Conservation (phyloP, 768 basidiomycete genomes). For the Cystobasidium tubakii region DNA sequence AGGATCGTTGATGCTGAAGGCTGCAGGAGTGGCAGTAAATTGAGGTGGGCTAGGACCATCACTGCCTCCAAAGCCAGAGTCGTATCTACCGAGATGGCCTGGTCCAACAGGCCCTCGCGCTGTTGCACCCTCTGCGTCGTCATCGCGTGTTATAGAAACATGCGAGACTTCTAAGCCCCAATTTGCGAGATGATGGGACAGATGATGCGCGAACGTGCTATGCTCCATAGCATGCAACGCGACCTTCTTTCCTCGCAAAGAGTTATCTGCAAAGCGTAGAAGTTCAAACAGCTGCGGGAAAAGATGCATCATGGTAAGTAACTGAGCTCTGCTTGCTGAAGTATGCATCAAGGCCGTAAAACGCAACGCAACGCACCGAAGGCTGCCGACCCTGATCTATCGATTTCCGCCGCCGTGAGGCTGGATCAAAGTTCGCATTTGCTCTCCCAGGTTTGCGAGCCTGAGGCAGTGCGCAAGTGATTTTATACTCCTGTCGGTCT, state of each 20-base stretch:
- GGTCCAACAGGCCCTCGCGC: not conserved
- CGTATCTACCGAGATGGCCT: constrained; percentile 33
- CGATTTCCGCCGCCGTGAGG: not conserved
- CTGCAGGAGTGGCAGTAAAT: not conserved
- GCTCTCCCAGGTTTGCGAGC: not conserved
- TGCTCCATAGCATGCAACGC: constrained; percentile 77
- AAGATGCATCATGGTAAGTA: no score
- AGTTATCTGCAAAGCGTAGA: constrained; percentile 66
- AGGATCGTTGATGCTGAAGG: not conserved
- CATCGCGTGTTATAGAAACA: constrained; percentile 50
- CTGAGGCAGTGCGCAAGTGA: constrained; percentile 30
- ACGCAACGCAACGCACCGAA: not conserved
- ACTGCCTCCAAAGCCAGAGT: constrained; percentile 44
- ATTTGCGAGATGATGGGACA: constrained; percentile 83
- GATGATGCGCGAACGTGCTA: constrained; percentile 81
- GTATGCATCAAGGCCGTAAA: not conserved
- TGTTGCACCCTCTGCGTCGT: constrained; percentile 37
- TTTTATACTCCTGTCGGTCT: constrained; percentile 10
- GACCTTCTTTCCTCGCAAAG: constrained; percentile 71
- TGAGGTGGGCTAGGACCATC: constrained; percentile 12
- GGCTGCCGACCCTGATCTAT: constrained; percentile 17
- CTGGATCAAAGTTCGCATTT: not conserved
- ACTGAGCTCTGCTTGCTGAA: no score
- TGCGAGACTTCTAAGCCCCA: constrained; percentile 95
- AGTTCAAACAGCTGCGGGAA: constrained; percentile 71